Evolutionary conservation across 306 rosid species (phyloP).

Genomic region (Astragalus glycyphyllos): DNA sequence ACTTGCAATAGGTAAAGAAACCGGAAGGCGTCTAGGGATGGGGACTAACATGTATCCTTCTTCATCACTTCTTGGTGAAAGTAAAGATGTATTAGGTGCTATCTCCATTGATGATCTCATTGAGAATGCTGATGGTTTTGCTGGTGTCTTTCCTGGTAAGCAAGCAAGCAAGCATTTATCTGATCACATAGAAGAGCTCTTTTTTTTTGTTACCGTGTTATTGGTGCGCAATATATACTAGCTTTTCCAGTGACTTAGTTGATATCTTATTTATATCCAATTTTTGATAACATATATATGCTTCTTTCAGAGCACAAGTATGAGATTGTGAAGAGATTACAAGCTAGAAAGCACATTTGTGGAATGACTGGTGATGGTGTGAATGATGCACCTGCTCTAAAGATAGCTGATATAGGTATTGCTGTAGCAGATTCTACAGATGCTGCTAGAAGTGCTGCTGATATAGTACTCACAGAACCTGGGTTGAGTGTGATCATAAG

Average conservation of each 20-base stretch:
- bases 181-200: not conserved
- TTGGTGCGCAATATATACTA: too few relatives aligned
- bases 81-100: conserved; percentile 49
- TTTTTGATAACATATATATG: conserved; percentile 2
- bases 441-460: conserved; percentile 80
- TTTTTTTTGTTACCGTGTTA: too few relatives aligned
- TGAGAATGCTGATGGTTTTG: conserved; percentile 83
- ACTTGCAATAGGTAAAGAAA: conserved; percentile 79
- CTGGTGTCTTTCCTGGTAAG: conserved; percentile 86
- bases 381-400: conserved; percentile 80
- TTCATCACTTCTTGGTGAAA: conserved; percentile 70
- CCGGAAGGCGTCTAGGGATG: conserved; percentile 85
- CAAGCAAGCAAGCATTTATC: conserved; percentile 29
- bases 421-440: conserved; percentile 82
- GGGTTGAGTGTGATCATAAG: conserved; percentile 85
- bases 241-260: too few relatives aligned
- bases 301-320: conserved; percentile 68
- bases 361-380: conserved; percentile 93
- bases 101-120: conserved; percentile 74
- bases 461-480: conserved; percentile 79
- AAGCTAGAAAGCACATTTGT: conserved; percentile 73
- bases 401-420: conserved; percentile 84
- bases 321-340: conserved; percentile 77
- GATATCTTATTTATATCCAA: not conserved
- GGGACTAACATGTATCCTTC: conserved; percentile 87